These are phyloP conservation scores for Metschnikowia baotianmanensis DNA, from an alignment of 805 yeast genomes.

Conservation along the genomic window DNA sequence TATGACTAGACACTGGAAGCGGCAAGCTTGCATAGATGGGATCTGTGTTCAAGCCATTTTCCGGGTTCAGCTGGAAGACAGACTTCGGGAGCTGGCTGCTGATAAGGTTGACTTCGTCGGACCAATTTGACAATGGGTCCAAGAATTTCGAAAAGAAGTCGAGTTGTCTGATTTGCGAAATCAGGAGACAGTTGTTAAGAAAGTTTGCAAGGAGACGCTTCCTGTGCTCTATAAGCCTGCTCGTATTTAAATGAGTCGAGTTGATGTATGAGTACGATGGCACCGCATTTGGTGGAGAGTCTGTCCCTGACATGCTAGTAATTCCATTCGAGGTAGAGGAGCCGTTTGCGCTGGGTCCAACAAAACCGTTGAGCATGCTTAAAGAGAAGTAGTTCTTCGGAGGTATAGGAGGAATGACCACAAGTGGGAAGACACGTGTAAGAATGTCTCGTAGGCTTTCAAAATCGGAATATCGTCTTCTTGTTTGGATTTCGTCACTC, in stretches of 20 bases:
- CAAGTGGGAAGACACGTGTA: slow-evolving; percentile 70
- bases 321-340: slow-evolving; percentile 5
- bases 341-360: slow-evolving; percentile 14
- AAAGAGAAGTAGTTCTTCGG: slow-evolving; percentile 42
- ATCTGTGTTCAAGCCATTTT: slow-evolving; percentile 40
- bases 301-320: slow-evolving; percentile 4
- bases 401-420: slow-evolving; percentile 92
- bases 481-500: slow-evolving; percentile 50
- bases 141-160: slow-evolving; percentile 72
- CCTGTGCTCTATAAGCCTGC: slow-evolving; percentile 38
- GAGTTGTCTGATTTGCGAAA: slow-evolving; percentile 54
- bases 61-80: slow-evolving; percentile 43
- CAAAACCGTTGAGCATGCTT: slow-evolving; percentile 34
- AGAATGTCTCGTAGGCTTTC: slow-evolving; percentile 75
- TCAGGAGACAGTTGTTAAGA: slow-evolving; percentile 67
- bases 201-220: slow-evolving; percentile 57
- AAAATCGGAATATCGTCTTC: slow-evolving; percentile 90
- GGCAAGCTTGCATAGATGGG: slow-evolving; percentile 35
- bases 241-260: slow-evolving; percentile 39
- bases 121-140: slow-evolving; percentile 84
- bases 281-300: slow-evolving; percentile 8
- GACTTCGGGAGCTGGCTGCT: slow-evolving; percentile 40
- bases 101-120: slow-evolving; percentile 52
- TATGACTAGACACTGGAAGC: slow-evolving; percentile 27
- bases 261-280: slow-evolving; percentile 33